Conservation (phyloP, 495 filamentous ascomycete genomes). For the Hypoxylon perforatum region DNA sequence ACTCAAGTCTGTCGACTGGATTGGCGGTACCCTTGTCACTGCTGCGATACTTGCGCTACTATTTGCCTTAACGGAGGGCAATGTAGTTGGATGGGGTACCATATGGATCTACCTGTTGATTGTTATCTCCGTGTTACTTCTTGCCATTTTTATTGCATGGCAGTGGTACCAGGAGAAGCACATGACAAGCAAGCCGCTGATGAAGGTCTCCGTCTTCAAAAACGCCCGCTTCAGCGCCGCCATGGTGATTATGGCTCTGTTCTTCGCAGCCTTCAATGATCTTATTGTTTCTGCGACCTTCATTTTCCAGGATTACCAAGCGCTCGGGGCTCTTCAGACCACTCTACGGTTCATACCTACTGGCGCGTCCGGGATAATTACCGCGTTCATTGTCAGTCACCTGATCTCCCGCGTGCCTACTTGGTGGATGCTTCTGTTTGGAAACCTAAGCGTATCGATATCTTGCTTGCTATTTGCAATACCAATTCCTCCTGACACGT, state of each 20-base stretch:
- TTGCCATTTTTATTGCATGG: slow-evolving; percentile 71
- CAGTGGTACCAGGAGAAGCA: slow-evolving; percentile 67
- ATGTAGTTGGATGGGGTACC: slow-evolving; percentile 73
- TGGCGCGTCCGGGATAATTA: slow-evolving; percentile 62
- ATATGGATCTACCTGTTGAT: slow-evolving; percentile 74
- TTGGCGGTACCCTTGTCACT: slow-evolving; percentile 72
- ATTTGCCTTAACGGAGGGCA: slow-evolving; percentile 72
- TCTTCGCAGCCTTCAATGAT: slow-evolving; percentile 70
- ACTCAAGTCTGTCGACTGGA: slow-evolving; percentile 66
- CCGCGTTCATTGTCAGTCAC: slow-evolving; percentile 63
- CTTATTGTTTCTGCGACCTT: slow-evolving; percentile 70
- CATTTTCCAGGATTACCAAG: slow-evolving; percentile 71
- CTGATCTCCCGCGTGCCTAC: slow-evolving; percentile 64
- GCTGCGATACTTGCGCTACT: slow-evolving; percentile 69
- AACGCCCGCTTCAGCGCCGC: slow-evolving; percentile 65
- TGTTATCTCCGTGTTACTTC: slow-evolving; percentile 67
- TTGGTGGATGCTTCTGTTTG: slow-evolving; percentile 64
- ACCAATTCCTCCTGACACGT: slow-evolving; percentile 63
- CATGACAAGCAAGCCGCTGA: slow-evolving; percentile 59
- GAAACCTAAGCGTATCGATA: slow-evolving; percentile 59
- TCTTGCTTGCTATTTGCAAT: slow-evolving; percentile 66
- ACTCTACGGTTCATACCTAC: slow-evolving; percentile 71
- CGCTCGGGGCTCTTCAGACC: slow-evolving; percentile 63
- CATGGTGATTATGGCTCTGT: slow-evolving; percentile 68
- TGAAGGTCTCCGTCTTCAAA: slow-evolving; percentile 68